Evolutionary conservation across 148 eudicot genomes (phyloP).

Genomic region (Camellia sinensis): DNA sequence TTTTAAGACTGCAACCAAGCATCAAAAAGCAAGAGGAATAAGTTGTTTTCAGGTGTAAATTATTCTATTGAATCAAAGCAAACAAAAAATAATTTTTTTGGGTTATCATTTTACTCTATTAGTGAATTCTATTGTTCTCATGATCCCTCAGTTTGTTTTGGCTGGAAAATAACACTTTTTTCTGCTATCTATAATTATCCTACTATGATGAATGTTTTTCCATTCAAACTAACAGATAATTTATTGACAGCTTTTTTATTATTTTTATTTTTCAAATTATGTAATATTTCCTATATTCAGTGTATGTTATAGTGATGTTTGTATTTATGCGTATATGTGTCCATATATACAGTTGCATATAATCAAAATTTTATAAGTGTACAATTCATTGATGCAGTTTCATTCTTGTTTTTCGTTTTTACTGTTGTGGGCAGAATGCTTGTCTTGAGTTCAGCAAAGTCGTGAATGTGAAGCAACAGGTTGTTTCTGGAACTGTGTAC

Average conservation of each 20-base stretch:
- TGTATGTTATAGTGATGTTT: not conserved
- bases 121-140: too few species aligned
- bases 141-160: not conserved
- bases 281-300: not conserved
- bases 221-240: not conserved
- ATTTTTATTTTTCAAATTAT: not conserved
- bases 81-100: not conserved
- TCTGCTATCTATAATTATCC: not conserved
- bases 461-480: conserved; percentile 42
- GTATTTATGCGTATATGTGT: not conserved
- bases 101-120: not conserved
- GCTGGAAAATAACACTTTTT: not conserved
- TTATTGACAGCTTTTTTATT: not conserved
- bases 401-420: not conserved
- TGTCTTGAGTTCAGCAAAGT: conserved; percentile 41
- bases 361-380: not conserved
- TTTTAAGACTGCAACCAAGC: not conserved
- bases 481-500: conserved; percentile 45
- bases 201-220: not conserved
- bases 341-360: not conserved
- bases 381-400: not conserved
- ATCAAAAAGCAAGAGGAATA: too few species aligned
- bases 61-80: not conserved
- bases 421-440: conserved; percentile 30
- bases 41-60: not conserved